phyloP scores from a whole-genome alignment of 1,284 basidiomycete genomes.

The Singerocomus inundabilis region DNA sequence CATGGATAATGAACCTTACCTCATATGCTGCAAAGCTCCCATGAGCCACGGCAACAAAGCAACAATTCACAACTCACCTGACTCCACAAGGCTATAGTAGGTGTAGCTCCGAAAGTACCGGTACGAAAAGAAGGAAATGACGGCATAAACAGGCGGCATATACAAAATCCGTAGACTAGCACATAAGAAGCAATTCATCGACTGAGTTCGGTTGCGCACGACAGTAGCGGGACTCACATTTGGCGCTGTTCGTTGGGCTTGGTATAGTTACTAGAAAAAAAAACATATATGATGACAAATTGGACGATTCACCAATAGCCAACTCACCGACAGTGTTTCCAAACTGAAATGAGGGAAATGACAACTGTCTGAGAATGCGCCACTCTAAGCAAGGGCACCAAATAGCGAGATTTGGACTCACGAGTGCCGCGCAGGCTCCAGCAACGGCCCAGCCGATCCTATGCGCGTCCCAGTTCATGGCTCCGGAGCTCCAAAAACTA shows the following conservation, averaged over 20 bases:
- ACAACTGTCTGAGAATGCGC: conserved; percentile 50
- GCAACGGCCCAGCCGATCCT: conserved; percentile 74
- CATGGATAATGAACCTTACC: conserved; percentile 26
- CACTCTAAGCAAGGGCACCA: background rate
- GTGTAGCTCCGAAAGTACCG: conserved; percentile 80
- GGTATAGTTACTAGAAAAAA: conserved; percentile 55
- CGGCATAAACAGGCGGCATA: conserved; percentile 79
- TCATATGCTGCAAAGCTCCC: conserved; percentile 35
- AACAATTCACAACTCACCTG: conserved; percentile 45
- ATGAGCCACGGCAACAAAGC: conserved; percentile 5
- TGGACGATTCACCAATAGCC: background rate
- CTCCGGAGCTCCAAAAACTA: conserved; percentile 55
- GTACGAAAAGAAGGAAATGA: conserved; percentile 87
- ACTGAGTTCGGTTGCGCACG: background rate
- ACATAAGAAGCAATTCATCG: background rate
- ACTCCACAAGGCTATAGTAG: conserved; percentile 77
- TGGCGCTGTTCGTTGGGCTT: conserved; percentile 71
- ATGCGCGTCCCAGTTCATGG: conserved; percentile 59
- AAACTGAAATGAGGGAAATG: conserved; percentile 54
- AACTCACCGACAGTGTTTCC: conserved; percentile 60
- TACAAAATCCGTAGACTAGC: conserved; percentile 63
- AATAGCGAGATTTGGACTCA: conserved; percentile 37
- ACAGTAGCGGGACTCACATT: conserved; percentile 50
- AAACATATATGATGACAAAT: background rate
- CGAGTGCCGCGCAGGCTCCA: conserved; percentile 58